Evolutionary conservation across 1,284 basidiomycete genomes (phyloP).

Genomic region (Rhodotorula sp.): DNA sequence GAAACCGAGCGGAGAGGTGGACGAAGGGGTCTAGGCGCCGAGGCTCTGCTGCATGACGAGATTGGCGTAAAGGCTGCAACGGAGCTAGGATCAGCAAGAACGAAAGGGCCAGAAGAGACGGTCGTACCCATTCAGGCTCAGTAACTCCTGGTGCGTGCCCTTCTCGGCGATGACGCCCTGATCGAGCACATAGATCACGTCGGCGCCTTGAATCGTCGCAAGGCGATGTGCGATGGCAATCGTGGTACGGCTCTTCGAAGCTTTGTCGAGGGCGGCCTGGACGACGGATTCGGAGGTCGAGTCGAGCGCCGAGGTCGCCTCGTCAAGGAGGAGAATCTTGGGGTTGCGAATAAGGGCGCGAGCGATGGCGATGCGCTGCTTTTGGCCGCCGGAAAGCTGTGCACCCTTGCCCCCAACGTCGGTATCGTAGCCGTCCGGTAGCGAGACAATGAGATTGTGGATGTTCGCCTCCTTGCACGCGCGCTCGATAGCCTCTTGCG

Average conservation of each 20-base stretch:
- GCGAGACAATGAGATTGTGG: constrained; percentile 80
- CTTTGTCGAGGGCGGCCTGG: constrained; percentile 87
- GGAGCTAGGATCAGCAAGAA: too few species aligned
- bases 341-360: constrained; percentile 91
- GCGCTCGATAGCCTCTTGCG: constrained; percentile 79
- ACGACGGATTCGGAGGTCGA: constrained; percentile 73
- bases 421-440: constrained; percentile 89
- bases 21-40: too few species aligned
- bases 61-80: constrained; percentile 35
- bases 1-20: too few species aligned
- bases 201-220: constrained; percentile 89
- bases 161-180: constrained; percentile 84
- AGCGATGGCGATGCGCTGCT: constrained; percentile 91
- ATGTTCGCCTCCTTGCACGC: constrained; percentile 68
- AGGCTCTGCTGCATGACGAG: constrained; percentile 34
- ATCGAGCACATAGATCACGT: constrained; percentile 80
- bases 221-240: constrained; percentile 83
- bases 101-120: background rate
- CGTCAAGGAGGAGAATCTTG: constrained; percentile 58
- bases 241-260: constrained; percentile 76
- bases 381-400: constrained; percentile 90
- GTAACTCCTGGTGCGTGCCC: constrained; percentile 62
- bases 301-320: constrained; percentile 30
- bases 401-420: constrained; percentile 92
- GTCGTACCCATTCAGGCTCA: constrained; percentile 30